These are phyloP conservation scores for Rugosomyces carneus DNA, from an alignment of 1,284 basidiomycete species.

Conservation along the genomic window DNA sequence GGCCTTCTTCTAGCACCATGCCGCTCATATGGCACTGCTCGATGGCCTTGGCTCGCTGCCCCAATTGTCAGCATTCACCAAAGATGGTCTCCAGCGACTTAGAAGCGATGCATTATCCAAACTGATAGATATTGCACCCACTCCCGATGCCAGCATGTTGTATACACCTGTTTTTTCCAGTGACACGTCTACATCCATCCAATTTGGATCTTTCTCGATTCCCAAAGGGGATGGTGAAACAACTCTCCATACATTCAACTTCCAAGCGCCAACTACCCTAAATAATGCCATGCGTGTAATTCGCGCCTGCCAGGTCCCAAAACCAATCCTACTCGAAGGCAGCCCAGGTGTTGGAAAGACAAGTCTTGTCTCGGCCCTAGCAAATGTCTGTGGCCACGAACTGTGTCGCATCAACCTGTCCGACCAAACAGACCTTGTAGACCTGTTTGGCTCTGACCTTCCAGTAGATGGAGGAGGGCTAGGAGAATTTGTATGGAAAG, in stretches of 20 bases:
- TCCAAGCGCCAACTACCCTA: slow-evolving; percentile 84
- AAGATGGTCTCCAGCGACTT: slow-evolving; percentile 40
- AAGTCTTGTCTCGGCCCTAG: slow-evolving; percentile 85
- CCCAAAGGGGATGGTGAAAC: slow-evolving; percentile 46
- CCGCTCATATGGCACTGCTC: slow-evolving; percentile 80
- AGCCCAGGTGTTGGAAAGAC: slow-evolving; percentile 99
- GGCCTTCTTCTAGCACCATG: slow-evolving; percentile 60
- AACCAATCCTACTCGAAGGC: slow-evolving; percentile 94
- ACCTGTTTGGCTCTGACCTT: slow-evolving; percentile 95
- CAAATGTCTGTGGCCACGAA: slow-evolving; percentile 71
- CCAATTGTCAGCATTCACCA: slow-evolving; percentile 55
- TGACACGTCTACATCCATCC: slow-evolving; percentile 38
- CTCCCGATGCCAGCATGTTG: slow-evolving; percentile 24
- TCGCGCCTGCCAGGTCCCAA: slow-evolving; percentile 85
- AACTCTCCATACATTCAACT: slow-evolving; percentile 58
- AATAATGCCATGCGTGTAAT: slow-evolving; percentile 89
- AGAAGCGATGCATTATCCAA: slow-evolving; percentile 43
- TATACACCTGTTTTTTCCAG: slow-evolving; percentile 25
- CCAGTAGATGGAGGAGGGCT: slow-evolving; percentile 89
- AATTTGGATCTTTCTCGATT: slow-evolving; percentile 76
- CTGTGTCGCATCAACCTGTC: slow-evolving; percentile 98
- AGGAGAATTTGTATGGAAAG: slow-evolving; percentile 96
- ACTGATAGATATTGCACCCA: slow-evolving; percentile 48
- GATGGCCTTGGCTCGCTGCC: slow-evolving; percentile 80
- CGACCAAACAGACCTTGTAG: slow-evolving; percentile 96